Evolutionary conservation across 306 rosid species (phyloP).

Genomic region (Sicyos edulis): DNA sequence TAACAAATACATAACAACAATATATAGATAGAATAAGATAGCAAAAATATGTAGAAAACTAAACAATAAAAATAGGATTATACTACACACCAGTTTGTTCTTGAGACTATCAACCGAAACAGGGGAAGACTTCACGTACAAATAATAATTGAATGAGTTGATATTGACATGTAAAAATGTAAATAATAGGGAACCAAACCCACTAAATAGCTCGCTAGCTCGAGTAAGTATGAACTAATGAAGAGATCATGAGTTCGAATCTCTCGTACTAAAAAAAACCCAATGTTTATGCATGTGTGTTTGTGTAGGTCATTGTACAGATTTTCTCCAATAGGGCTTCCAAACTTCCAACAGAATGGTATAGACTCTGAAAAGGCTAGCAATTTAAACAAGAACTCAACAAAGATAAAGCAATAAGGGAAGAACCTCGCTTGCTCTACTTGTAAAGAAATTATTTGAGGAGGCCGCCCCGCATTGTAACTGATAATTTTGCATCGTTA

Average conservation of each 20-base stretch:
- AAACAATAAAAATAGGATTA: not conserved
- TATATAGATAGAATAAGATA: no score
- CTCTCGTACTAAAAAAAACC: no score
- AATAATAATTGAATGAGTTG: conserved; percentile 15
- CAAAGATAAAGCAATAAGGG: conserved; percentile 1
- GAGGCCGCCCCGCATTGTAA: not conserved
- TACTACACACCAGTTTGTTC: not conserved
- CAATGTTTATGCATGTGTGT: not conserved
- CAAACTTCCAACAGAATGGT: conserved; percentile 9
- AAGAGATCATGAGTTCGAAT: no score
- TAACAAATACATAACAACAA: no score
- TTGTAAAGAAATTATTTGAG: conserved; percentile 8
- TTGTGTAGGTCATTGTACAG: not conserved
- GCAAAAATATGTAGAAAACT: no score
- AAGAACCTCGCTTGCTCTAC: conserved; percentile 23
- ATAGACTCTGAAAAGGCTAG: not conserved
- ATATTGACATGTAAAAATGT: conserved; percentile 12
- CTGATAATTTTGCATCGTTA: no score
- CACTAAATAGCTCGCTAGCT: not conserved
- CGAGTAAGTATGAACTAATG: no score
- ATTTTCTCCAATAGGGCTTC: not conserved
- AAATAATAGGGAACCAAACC: not conserved
- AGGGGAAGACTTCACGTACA: not conserved
- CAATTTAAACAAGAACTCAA: not conserved
- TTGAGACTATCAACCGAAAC: not conserved